Evolutionary conservation across 169 alveolate genomes (phyloP).

Genomic region (Perkinsus olseni): DNA sequence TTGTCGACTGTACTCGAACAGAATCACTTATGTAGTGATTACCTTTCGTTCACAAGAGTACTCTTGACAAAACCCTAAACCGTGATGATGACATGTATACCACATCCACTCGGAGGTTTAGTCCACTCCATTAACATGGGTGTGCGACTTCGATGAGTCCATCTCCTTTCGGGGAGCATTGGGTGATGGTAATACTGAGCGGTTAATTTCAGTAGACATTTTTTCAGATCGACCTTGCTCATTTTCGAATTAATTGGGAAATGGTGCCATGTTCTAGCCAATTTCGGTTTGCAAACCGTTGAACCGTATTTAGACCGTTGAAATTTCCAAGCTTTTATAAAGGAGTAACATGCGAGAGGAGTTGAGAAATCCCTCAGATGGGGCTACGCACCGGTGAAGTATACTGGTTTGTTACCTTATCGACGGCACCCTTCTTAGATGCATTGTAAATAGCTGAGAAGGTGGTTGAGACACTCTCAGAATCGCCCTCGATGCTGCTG

Average conservation of each 20-base stretch:
- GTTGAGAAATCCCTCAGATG: too few species aligned
- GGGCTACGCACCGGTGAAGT: too few species aligned
- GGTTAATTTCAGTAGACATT: background rate
- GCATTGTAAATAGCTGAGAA: background rate
- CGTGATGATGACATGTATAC: background rate
- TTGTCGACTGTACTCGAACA: conserved; percentile 3
- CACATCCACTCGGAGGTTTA: conserved; percentile 1
- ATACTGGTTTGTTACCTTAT: background rate
- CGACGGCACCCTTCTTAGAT: background rate
- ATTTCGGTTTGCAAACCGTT: too few species aligned
- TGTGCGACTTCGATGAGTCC: background rate
- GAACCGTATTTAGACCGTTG: too few species aligned
- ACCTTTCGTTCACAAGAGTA: background rate
- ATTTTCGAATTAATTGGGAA: too few species aligned
- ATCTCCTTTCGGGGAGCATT: background rate
- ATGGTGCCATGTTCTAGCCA: too few species aligned
- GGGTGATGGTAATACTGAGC: background rate
- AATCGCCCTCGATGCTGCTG: background rate
- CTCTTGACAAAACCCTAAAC: conserved; percentile 2
- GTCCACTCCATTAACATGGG: background rate
- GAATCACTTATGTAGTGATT: background rate
- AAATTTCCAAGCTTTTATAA: too few species aligned
- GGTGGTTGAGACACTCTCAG: background rate
- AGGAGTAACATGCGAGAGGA: too few species aligned
- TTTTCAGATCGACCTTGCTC: background rate